Percentiles rank a stretch among this genome's conserved stretches.
Conservation (phyloP, 2,329 filamentous ascomycete species). For the Hypocrella siamensis region DNA sequence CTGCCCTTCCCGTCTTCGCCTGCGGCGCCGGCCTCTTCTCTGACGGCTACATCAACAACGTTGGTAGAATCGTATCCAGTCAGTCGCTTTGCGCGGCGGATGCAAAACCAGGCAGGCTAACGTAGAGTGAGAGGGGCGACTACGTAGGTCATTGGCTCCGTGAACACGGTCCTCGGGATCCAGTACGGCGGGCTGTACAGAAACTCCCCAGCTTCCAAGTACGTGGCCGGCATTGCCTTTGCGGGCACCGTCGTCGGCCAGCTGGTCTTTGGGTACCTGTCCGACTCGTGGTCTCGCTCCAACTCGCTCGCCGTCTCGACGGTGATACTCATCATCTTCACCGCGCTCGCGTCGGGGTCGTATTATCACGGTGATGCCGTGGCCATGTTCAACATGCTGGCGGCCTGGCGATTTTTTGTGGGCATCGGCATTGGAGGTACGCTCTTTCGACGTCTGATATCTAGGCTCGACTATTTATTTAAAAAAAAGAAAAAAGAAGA, state of each 20-base stretch:
- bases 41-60: conserved; percentile 84
- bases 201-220: conserved; percentile 52
- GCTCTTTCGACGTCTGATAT: conserved; percentile 28
- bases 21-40: conserved; percentile 84
- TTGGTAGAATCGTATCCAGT: conserved; percentile 21
- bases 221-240: conserved; percentile 72
- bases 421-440: conserved; percentile 61
- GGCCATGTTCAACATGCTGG: conserved; percentile 61
- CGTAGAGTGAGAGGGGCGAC: too few species aligned
- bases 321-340: conserved; percentile 71
- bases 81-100: too few species aligned
- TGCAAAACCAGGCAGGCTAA: too few species aligned
- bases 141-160: conserved; percentile 64
- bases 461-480: too few species aligned
- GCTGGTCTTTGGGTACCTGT: conserved; percentile 64
- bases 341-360: conserved; percentile 59
- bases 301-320: conserved; percentile 72
- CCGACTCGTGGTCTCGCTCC: conserved; percentile 73
- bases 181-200: conserved; percentile 59
- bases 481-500: too few species aligned
- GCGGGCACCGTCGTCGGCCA: conserved; percentile 75
- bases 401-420: conserved; percentile 72
- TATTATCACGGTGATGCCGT: conserved; percentile 55
- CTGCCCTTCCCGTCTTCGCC: conserved; percentile 55
- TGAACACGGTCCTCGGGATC: conserved; percentile 56